Evolutionary conservation across 345 rosid species (phyloP).

Genomic region (Arabis hirsuta): DNA sequence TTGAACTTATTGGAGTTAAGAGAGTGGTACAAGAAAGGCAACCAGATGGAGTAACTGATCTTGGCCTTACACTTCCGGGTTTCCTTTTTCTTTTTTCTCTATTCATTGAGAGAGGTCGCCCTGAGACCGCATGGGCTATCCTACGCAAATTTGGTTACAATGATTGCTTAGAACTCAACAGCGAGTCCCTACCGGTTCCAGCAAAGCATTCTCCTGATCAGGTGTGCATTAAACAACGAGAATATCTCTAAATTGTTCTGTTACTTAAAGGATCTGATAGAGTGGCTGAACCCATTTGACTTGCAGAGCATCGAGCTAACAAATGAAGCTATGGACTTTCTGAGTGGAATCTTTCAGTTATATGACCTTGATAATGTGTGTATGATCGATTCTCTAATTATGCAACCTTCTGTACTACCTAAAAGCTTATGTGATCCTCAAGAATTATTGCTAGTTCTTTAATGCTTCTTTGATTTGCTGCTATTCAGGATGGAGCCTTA

Average conservation of each 20-base stretch:
- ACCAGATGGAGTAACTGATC: slow-evolving; percentile 73
- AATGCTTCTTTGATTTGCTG: slow-evolving; percentile 40
- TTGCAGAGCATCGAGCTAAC: slow-evolving; percentile 80
- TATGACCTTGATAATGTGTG: slow-evolving; percentile 74
- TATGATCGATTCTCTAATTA: slow-evolving; percentile 31
- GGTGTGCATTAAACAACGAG: slow-evolving; percentile 44
- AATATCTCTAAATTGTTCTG: slow-evolving; percentile 19
- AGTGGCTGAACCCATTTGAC: slow-evolving; percentile 25
- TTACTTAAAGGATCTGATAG: slow-evolving; percentile 6
- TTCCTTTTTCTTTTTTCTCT: slow-evolving; percentile 77
- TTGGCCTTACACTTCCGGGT: slow-evolving; percentile 80
- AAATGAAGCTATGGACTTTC: slow-evolving; percentile 59
- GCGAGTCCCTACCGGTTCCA: slow-evolving; percentile 64
- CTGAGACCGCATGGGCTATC: slow-evolving; percentile 85
- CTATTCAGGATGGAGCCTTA: slow-evolving; percentile 71
- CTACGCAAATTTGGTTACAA: slow-evolving; percentile 80
- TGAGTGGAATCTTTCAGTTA: slow-evolving; percentile 66
- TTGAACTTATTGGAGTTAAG: slow-evolving; percentile 74
- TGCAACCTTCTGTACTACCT: slow-evolving; percentile 3
- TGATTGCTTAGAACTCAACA: slow-evolving; percentile 65
- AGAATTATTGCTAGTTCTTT: slow-evolving; percentile 24
- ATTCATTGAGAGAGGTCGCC: slow-evolving; percentile 80
- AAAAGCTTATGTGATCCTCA: slow-evolving; percentile 13
- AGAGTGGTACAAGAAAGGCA: slow-evolving; percentile 83
- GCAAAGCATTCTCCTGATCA: slow-evolving; percentile 74